Evolutionary conservation across 1,284 basidiomycete genomes (phyloP), one percentile per base, ranked within the genome.

Genomic region (Rhodotorula sp.): DNA sequence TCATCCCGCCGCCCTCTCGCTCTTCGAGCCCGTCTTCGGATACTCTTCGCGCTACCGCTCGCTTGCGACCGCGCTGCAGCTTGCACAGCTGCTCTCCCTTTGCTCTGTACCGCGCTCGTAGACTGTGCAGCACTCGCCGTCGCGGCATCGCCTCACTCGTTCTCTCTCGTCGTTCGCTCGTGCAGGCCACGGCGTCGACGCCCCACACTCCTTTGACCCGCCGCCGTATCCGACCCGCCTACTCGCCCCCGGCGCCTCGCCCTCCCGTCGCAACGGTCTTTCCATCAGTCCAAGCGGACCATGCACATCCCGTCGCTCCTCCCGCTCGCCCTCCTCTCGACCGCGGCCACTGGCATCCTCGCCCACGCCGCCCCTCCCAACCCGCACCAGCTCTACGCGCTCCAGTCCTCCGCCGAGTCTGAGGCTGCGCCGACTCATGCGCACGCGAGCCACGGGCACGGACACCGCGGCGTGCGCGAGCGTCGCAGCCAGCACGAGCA

Each of bases 291-390:
- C 2, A 12, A 8, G 12, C 10, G 27, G 23, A 13, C 2, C 42
- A 67, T 61, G 66, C 53, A 53, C 53, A 12, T 61, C 59, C 12
- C 48, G 34, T 10, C 60, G 23, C 34, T 61, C n/a, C n/a, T 50
- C n/a, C 46, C 46, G 10, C 48, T 63, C 54, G 41, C 54, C 21
- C 1, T 45, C 27, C 46, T 54, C 61, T 48, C 45, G 13, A 21
- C 49, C 21, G 45, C 59, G 16, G 52, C 54, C 42, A 17, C 52
- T 9, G 8, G 34, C 45, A 17, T 60, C 17, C 23, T 56, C 23
- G 66, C 50, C 1, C 10, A 53, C 48, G 62, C 66, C 25, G 70
- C 66, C 17, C 59, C 70, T 10, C 70, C 63, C 21, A 68, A 72
- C 46, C 70, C 67, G 10, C 59, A 72, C 27, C 52, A 72, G 55